These are phyloP conservation scores for Salix dunnii DNA, from an alignment of 345 rosid species.

Conservation along the genomic window DNA sequence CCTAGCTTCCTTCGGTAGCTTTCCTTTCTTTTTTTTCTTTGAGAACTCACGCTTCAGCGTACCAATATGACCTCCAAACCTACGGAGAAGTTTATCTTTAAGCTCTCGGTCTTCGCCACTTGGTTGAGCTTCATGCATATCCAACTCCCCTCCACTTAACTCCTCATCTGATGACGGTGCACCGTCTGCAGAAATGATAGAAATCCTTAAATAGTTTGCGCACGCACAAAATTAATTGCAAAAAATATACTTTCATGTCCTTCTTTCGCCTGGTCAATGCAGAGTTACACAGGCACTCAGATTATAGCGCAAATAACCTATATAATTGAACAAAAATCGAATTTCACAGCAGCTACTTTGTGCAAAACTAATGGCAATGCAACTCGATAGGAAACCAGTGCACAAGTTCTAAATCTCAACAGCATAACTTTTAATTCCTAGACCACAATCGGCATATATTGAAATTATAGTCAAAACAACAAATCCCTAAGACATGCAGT, in stretches of 20 bases:
- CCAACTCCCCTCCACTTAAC: slow-evolving; percentile 40
- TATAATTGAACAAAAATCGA: background rate
- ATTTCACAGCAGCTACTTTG: background rate
- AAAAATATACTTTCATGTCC: background rate
- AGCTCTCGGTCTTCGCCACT: slow-evolving; percentile 27
- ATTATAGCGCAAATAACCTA: background rate
- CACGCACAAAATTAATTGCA: background rate
- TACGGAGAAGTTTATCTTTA: slow-evolving; percentile 25
- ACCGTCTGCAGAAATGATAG: slow-evolving; percentile 36
- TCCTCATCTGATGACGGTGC: slow-evolving; percentile 67
- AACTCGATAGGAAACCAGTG: background rate
- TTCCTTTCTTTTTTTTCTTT: slow-evolving; percentile 35
- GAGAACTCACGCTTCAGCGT: slow-evolving; percentile 29
- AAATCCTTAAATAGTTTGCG: background rate
- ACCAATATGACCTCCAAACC: slow-evolving; percentile 33
- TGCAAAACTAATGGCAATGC: background rate
- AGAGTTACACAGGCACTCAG: background rate
- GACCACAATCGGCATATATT: background rate
- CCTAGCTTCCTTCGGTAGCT: slow-evolving; percentile 34
- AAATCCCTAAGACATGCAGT: background rate
- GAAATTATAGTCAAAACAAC: background rate
- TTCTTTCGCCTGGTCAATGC: background rate
- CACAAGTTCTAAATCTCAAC: background rate
- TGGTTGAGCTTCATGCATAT: slow-evolving; percentile 22
- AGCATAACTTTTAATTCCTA: too few relatives aligned